A percentile compares a stretch with the other conserved stretches of the same genome.
phyloP scores from a whole-genome alignment of 2,329 filamentous ascomycete genomes.

The Chaetomium olivaceum region DNA sequence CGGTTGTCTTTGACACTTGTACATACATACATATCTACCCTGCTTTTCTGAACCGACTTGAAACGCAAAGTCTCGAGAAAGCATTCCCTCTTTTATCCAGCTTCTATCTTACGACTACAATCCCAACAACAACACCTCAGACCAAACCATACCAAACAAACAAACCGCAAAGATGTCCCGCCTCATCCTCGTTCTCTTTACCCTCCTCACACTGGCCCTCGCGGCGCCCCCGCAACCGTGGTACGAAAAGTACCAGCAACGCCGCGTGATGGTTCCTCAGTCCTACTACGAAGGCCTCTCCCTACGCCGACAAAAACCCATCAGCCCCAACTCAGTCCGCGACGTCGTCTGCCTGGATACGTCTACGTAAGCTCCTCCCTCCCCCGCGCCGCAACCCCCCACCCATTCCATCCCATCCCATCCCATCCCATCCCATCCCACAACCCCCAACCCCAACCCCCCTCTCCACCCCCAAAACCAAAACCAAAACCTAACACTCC shows the following conservation, averaged over 20 bases:
- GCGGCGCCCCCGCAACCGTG: conserved; percentile 38
- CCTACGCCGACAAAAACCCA: conserved; percentile 41
- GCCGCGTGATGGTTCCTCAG: conserved; percentile 43
- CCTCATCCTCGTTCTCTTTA: conserved; percentile 32
- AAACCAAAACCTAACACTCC: not conserved
- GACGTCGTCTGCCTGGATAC: conserved; percentile 46
- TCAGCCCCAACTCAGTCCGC: conserved; percentile 46
- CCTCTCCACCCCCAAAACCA: not conserved
- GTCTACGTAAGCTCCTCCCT: conserved; percentile 40
- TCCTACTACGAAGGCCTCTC: conserved; percentile 49
- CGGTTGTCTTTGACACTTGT: conserved; percentile 7
- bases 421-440: not conserved
- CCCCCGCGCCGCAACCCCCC: too few species aligned
- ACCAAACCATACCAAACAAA: conserved; percentile 1
- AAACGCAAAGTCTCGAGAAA: not conserved
- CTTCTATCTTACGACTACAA: not conserved
- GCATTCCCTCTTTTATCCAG: not conserved
- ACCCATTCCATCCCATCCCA: too few species aligned
- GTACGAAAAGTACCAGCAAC: conserved; percentile 34
- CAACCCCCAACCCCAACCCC: conserved; percentile 18
- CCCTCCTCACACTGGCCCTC: conserved; percentile 37
- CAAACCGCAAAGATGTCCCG: conserved; percentile 37
- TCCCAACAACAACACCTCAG: not conserved
- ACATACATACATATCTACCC: conserved; percentile 14
- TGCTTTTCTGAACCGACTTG: not conserved